Conservation (phyloP, 169 alveolate genomes). For the Perkinsus chesapeaki region DNA sequence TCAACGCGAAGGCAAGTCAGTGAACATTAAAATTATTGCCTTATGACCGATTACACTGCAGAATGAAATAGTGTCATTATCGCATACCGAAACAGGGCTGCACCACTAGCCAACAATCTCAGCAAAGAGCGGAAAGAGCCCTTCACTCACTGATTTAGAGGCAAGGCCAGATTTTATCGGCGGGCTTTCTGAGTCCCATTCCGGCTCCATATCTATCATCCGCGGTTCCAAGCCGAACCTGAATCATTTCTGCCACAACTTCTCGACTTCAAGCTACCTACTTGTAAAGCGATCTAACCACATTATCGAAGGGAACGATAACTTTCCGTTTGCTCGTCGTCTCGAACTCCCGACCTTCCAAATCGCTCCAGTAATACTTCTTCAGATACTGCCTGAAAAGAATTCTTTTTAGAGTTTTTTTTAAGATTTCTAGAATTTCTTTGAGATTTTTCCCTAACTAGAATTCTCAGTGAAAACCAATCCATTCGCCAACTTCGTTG, state of each 20-base stretch:
- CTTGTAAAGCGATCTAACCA: not conserved
- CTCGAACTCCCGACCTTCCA: slow-evolving; percentile 48
- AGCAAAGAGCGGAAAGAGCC: too few relatives aligned
- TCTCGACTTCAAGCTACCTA: too few relatives aligned
- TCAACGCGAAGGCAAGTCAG: too few relatives aligned
- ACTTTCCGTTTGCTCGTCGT: slow-evolving; percentile 28
- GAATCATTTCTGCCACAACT: not conserved
- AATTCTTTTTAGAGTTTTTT: slow-evolving; percentile 42
- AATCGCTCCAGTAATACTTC: slow-evolving; percentile 53
- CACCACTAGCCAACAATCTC: too few relatives aligned
- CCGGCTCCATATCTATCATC: slow-evolving; percentile 13
- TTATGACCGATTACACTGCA: too few relatives aligned
- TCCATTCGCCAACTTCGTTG: too few relatives aligned
- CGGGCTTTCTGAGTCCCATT: not conserved
- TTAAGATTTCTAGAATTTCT: slow-evolving; percentile 33
- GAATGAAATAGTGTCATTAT: too few relatives aligned
- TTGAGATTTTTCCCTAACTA: too few relatives aligned
- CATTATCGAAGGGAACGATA: not conserved
- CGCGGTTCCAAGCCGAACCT: slow-evolving; percentile 14
- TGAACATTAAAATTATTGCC: too few relatives aligned
- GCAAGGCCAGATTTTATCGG: not conserved
- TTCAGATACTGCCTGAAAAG: not conserved
- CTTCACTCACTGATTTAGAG: not conserved
- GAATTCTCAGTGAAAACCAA: too few relatives aligned
- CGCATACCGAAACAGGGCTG: too few relatives aligned